Base-by-base conservation (phyloP, 2,329 filamentous ascomycete species). In the Drechslerella coelobrocha region DNA sequence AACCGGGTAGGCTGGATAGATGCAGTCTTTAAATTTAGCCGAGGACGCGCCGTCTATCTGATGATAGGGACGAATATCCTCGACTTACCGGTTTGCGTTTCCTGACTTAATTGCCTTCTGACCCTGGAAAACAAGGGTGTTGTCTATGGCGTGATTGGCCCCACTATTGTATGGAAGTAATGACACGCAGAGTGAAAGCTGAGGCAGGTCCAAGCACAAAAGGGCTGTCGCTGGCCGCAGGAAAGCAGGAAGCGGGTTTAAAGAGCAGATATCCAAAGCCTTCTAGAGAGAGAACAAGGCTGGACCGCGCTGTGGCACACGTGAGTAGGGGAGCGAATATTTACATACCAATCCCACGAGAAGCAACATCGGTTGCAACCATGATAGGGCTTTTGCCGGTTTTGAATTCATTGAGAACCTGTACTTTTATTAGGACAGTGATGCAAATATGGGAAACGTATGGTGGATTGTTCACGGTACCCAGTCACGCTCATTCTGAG, bases 261-360 rank as follows among this genome's bases (percentile, higher is more conserved):
- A 71, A 52, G 60, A 72, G 61, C 61, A 50, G 61, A 72, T 66
- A 72, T 65, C 59, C 61, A 66, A 54, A 50, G 60, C 50, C 51
- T 41, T 61, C 55, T 43, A 52, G 31, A 54, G 24, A 55, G 57
- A 66, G 43, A 57, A 41, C 23, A 72, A 61, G 68, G 59, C 59
- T 59, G 66, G 66, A 71, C 66, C 66, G 54, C 61, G 54, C 66
- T 71, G 66, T 71, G 41, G 53, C 66, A 63, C 66, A 68, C 57
- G 55, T 71, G 66, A 71, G 66, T 59, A 61, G 26, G 27, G 31
- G 50, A 41, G 60, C 7, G 37, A 96, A 31, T 97, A 83, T 78
- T 96, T 91, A 96, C 47, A 99, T 93, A 78, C 99, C 94, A 41
- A 99, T 83, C 71, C 94, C 94, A 79, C 94, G 90, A 54, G 94